Evolutionary conservation across 176 grass and related monocot genomes (phyloP), one percentile per base, ranked within the genome.

Genomic region (Avena insularis): DNA sequence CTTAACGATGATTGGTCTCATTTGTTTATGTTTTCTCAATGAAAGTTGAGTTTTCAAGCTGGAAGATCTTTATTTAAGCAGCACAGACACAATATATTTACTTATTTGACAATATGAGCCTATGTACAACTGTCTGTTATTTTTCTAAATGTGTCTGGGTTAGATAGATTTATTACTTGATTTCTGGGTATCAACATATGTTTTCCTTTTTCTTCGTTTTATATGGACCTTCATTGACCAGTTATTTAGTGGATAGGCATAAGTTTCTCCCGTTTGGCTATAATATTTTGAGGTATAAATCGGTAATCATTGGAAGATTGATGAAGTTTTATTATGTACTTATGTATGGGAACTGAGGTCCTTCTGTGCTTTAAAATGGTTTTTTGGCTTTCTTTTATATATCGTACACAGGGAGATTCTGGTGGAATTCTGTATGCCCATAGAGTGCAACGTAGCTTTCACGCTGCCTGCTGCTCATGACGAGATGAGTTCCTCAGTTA

Each of bases 401-500:
- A 59, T 60, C n/a, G 16, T 71, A 60, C 38, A 71, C 11, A 46
- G 2, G 25, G 25, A 25, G 40, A 82, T 65, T 29, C 25, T 0
- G 31, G 16, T 56, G 15, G 75, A 78, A 17, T 79, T 38, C 60
- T 45, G 11, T 69, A 19, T 19, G 19, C 51, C 50, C 75, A 70
- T 88, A 50, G 25, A 2, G 58, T 27, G 21, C 49, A 77, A 82
- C 33, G 17, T 88, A 38, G 8, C 8, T 83, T 77, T 27, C 16
- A 11, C 21, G 31, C 79, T 69, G 40, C 38, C 29, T 33, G 31
- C 17, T 78, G 51, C 75, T 76, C 33, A 48, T 83, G 87, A 84
- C 9, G 25, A 55, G 54, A 78, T 38, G 78, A 40, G 14, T 17
- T 15, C 19, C 29, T 84, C 20, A 72, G 12, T 50, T 78, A n/a